phyloP scores from a whole-genome alignment of 202 grass and related monocot species.

The Schoenoplectus tabernaemontani region DNA sequence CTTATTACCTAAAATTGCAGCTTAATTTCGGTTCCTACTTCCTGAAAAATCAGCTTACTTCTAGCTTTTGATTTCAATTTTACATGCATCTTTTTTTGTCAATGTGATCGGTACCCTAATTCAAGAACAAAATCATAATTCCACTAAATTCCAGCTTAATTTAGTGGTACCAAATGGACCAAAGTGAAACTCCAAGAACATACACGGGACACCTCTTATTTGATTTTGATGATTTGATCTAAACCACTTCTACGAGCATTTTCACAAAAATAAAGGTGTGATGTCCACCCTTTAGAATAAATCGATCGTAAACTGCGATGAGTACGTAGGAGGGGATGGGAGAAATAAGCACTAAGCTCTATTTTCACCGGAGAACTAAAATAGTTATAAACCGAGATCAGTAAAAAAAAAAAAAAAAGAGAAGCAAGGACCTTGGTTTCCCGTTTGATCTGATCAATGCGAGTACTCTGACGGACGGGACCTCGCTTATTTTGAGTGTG shows the following conservation, averaged over 20 bases:
- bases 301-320: neutral
- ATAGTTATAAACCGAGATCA: neutral
- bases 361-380: neutral
- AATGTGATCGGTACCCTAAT: neutral
- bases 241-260: neutral
- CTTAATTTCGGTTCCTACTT: no score
- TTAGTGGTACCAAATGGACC: neutral
- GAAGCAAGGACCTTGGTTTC: neutral
- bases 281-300: neutral
- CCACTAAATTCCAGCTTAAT: neutral
- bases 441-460: slow-evolving; percentile 2
- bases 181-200: neutral
- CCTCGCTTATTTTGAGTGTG: neutral
- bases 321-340: no score
- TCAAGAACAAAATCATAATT: neutral
- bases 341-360: no score
- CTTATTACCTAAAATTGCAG: neutral
- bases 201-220: neutral
- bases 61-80: neutral
- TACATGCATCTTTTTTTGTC: neutral
- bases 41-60: neutral
- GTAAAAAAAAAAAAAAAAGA: neutral
- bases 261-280: neutral
- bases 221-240: neutral
- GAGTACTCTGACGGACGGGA: neutral